Base-by-base conservation (phyloP, 768 basidiomycete species). In the Suillus hirtellus region DNA sequence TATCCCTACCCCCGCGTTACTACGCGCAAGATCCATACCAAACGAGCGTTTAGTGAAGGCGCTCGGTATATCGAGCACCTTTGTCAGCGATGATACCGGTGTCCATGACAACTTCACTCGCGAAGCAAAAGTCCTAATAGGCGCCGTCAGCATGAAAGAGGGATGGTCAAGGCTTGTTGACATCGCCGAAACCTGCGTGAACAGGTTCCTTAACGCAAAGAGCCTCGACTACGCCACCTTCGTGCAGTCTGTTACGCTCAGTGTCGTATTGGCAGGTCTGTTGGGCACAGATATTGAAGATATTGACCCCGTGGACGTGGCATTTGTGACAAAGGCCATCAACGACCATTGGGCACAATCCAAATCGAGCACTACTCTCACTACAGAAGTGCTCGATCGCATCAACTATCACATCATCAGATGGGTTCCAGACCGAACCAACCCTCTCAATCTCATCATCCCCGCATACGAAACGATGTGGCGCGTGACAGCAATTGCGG, bases 391-490 rank as follows among this genome's bases (percentile, higher is more conserved):
- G 21, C 56, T 58, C 15, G 24, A 58, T 24, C 63, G 65, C 1
- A 72, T 85, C 12, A 80, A 79, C 52, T 2, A 64, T 4, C 74
- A 73, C 53, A 73, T 86, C n/a, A 72, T 74, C 2, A 69, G 66
- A 2, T 78, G 85, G 43, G 60, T 85, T n/a, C 77, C 79, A 58
- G 38, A 42, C 60, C 58, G 63, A 3, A 69, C 71, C 0, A 58
- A 52, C 5, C 84, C 84, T 0, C 71, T 85, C 1, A 79, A 86
- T 59, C 78, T 80, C 52, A 75, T 86, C 58, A 78, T 86, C 47
- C 85, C 85, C 0, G 70, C 83, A 0, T 86, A 82, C 78, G 85
- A 86, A 67, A 85, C 84, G 0, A 71, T 85, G 46, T 86, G 85
- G 85, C 78, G 84, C 12, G 80, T 86, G 15, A 80, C 84, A 54